Base-by-base conservation (phyloP, 345 rosid species). In the Jatropha curcas region DNA sequence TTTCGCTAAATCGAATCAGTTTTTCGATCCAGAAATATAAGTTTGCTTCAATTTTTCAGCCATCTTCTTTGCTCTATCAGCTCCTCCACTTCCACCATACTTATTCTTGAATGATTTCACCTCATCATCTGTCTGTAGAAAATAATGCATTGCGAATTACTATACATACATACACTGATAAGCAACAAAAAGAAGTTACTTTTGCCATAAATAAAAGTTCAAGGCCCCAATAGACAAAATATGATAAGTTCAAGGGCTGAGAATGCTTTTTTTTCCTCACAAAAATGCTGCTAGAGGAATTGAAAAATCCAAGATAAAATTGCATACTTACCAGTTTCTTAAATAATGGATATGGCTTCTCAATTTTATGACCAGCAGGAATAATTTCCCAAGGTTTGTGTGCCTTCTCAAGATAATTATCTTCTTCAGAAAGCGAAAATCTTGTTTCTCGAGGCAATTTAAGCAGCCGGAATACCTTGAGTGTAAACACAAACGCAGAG, bases 61-160 rank as follows among this genome's bases (percentile, higher is more conserved):
- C 74, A 82, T 31, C 57, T 45, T 71, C 7, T 24, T 24, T 22
- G 83, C 90, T 82, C 85, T 84, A 45, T 76, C 93, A 57, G 93
- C 89, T 74, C 89, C 89, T 73, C 89, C 96, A 82, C 92, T 90
- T 68, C 97, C 97, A 67, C 91, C 88, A 73, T 86, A 92, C 83
- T 85, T 92, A 34, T 58, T 78, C 78, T 88, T 85, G 81, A 79
- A 87, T 48, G 37, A 61, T 57, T 88, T 82, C 37, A 92, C 89
- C 74, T 85, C 90, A 67, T 90, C 88, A 25, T 86, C 86, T 78
- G 70, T 84, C 96, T 92, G 82, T n/a, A n/a, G n/a, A n/a, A n/a
- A n/a, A n/a, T n/a, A n/a, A n/a, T n/a, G n/a, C n/a, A n/a, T n/a
- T n/a, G n/a, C n/a, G n/a, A n/a, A n/a, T n/a, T n/a, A n/a, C n/a